Evolutionary conservation across 2,329 filamentous ascomycete species (phyloP).

Genomic region (Pyrenochaeta sp.): DNA sequence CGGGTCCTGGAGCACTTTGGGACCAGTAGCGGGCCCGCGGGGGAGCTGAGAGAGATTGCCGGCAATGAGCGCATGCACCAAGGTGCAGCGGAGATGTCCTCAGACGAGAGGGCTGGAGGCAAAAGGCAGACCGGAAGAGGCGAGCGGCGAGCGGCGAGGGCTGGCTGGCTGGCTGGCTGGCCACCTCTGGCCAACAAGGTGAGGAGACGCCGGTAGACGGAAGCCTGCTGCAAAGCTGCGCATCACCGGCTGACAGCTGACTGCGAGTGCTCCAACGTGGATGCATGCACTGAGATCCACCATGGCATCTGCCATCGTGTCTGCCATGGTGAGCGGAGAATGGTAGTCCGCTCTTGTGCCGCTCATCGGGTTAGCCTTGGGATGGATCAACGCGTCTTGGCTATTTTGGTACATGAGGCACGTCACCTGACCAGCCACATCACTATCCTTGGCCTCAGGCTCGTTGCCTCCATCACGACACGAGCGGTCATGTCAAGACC

Average conservation of each 20-base stretch:
- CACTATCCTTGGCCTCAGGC: too few species aligned
- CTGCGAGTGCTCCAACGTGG: neutral
- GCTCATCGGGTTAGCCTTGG: slow-evolving; percentile 1
- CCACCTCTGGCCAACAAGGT: too few species aligned
- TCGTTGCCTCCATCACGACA: slow-evolving; percentile 6
- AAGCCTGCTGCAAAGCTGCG: neutral
- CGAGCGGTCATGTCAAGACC: slow-evolving; percentile 11
- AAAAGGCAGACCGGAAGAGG: too few species aligned
- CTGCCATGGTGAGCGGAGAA: neutral
- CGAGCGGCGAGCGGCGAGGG: too few species aligned
- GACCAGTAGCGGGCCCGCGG: neutral
- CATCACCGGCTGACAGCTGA: neutral
- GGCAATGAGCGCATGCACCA: neutral
- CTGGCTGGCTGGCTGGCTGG: too few species aligned
- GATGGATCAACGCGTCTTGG: too few species aligned
- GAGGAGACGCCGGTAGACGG: too few species aligned
- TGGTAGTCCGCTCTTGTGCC: neutral
- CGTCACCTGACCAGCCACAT: neutral
- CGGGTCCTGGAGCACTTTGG: slow-evolving; percentile 3
- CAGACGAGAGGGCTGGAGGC: neutral
- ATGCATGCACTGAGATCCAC: neutral
- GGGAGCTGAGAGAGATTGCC: neutral
- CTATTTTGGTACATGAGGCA: neutral
- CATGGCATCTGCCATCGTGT: neutral
- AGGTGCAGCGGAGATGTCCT: neutral